phyloP scores from a whole-genome alignment of 305 asterid genomes.

The Solanum hybrid region DNA sequence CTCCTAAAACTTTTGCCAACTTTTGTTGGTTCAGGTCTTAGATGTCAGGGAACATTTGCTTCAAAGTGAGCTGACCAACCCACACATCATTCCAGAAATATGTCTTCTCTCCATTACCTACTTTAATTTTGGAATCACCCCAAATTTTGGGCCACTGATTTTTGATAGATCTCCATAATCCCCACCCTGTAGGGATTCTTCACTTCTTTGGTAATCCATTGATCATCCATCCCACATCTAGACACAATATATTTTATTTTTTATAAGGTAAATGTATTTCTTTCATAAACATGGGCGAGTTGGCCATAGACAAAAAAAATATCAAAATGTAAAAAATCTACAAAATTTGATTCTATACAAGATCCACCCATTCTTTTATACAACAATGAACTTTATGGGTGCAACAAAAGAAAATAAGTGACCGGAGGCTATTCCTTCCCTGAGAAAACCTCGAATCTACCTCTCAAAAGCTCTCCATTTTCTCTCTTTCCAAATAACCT shows the following conservation, averaged over 20 bases:
- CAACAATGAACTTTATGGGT: too few species aligned
- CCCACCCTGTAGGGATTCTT: not conserved
- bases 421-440: too few species aligned
- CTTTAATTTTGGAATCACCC: not conserved
- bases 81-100: not conserved
- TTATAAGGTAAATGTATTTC: not conserved
- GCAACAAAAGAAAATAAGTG: too few species aligned
- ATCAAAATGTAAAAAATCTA: too few species aligned
- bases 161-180: not conserved
- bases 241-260: not conserved
- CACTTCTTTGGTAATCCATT: not conserved
- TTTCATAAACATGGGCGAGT: too few species aligned
- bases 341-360: too few species aligned
- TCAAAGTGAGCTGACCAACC: not conserved
- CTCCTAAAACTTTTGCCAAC: not conserved
- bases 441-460: not conserved
- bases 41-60: not conserved
- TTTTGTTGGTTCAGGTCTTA: not conserved
- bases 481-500: not conserved
- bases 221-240: not conserved
- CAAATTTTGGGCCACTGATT: not conserved
- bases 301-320: too few species aligned
- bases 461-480: not conserved
- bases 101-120: not conserved
- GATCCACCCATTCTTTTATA: too few species aligned